phyloP scores from a whole-genome alignment of 805 yeast genomes.

The Tetrapisispora fleetii region DNA sequence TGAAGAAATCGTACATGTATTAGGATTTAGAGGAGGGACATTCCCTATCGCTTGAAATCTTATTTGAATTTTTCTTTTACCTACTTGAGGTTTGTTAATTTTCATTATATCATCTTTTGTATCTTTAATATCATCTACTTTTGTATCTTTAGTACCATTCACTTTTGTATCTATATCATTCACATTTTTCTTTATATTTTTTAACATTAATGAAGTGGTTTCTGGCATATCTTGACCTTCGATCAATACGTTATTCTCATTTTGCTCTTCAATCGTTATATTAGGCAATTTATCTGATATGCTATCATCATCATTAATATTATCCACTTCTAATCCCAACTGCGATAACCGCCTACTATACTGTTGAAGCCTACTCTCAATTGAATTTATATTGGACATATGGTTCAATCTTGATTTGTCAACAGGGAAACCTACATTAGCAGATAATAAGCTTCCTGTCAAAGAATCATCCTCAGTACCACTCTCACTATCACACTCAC shows the following conservation, averaged over 20 bases:
- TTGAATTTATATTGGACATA: background rate
- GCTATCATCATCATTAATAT: constrained; percentile 6
- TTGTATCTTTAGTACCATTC: background rate
- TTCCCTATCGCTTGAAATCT: constrained; percentile 28
- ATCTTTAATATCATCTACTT: background rate
- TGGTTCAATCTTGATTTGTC: background rate
- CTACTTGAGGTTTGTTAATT: background rate
- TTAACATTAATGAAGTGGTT: constrained; percentile 10
- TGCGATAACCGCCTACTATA: constrained; percentile 19
- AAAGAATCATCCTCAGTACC: background rate
- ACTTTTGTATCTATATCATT: background rate
- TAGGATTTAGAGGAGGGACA: constrained; percentile 18
- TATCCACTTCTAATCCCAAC: constrained; percentile 19
- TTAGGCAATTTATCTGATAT: background rate
- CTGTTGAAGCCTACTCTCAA: constrained; percentile 20
- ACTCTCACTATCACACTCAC: constrained; percentile 20
- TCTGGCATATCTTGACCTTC: constrained; percentile 8
- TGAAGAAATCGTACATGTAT: constrained; percentile 21
- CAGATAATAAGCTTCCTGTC: background rate
- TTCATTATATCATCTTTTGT: background rate
- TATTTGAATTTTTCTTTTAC: constrained; percentile 14
- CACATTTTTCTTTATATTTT: background rate
- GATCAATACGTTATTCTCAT: background rate
- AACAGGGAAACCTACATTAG: background rate
- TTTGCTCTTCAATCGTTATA: background rate